A percentile compares a stretch with the other conserved stretches of the same genome.
These are phyloP conservation scores for Trametes sp. DNA, from an alignment of 1,284 basidiomycete genomes.

Conservation along the genomic window DNA sequence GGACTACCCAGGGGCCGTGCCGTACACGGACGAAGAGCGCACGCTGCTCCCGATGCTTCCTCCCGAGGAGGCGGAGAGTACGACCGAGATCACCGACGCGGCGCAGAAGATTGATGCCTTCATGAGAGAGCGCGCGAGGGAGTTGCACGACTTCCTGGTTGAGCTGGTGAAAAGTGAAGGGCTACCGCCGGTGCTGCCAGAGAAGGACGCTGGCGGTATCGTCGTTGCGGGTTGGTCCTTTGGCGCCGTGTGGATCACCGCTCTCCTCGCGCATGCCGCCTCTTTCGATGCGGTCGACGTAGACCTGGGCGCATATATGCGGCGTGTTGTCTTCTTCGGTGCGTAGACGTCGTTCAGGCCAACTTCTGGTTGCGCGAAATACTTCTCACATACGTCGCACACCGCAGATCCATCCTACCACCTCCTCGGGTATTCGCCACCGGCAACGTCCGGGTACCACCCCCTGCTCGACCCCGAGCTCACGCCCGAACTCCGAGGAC, in stretches of 20 bases:
- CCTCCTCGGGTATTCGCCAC: conserved; percentile 1
- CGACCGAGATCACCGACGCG: conserved; percentile 15
- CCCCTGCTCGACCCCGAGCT: conserved; percentile 8
- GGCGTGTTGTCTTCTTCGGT: conserved; percentile 13
- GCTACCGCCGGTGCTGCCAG: conserved; percentile 21
- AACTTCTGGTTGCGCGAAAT: not conserved
- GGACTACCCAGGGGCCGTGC: conserved; percentile 18
- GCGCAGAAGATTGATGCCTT: conserved; percentile 1
- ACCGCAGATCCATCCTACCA: conserved; percentile 10
- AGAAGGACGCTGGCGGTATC: conserved; percentile 13
- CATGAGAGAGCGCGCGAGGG: conserved; percentile 32
- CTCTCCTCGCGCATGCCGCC: conserved; percentile 8
- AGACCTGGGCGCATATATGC: conserved; percentile 9
- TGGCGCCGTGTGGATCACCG: conserved; percentile 16
- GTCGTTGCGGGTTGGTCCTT: conserved; percentile 19
- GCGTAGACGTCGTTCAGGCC: not conserved
- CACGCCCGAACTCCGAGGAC: not conserved
- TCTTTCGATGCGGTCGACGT: not conserved
- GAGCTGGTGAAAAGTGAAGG: conserved; percentile 32
- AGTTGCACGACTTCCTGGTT: conserved; percentile 33
- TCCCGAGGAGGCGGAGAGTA: conserved; percentile 16
- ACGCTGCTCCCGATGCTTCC: conserved; percentile 1
- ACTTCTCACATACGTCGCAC: not conserved
- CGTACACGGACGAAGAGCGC: conserved; percentile 30
- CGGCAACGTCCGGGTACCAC: not conserved